Percentiles rank a stretch among this genome's conserved stretches.
Evolutionary conservation across 768 basidiomycete species (phyloP).

Genomic region (Kwoniella heveanensis): DNA sequence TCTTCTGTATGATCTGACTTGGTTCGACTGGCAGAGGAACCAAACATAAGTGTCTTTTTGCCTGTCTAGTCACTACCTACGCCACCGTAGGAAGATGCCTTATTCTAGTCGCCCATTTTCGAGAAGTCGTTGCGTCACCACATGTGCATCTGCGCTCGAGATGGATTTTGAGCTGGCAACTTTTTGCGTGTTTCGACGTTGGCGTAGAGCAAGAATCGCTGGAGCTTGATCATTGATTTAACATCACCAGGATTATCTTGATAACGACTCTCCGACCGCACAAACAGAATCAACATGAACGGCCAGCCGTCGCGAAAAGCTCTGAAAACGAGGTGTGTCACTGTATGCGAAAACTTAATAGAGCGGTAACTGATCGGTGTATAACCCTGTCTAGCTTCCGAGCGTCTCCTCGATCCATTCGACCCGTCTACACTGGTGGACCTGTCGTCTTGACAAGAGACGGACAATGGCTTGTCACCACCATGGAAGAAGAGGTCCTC

Average conservation of each 20-base stretch:
- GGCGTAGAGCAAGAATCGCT: no score
- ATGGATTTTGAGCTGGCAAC: neutral
- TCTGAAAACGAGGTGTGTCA: constrained; percentile 43
- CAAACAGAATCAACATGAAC: constrained; percentile 30
- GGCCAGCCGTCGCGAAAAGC: constrained; percentile 30
- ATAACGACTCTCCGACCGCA: neutral
- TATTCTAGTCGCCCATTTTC: neutral
- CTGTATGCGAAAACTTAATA: neutral
- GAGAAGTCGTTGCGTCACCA: constrained; percentile 2
- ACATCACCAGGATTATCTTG: no score
- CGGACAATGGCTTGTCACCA: constrained; percentile 78
- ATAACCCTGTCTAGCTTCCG: constrained; percentile 39
- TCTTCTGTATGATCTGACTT: no score
- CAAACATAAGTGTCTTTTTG: no score
- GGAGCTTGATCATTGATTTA: no score
- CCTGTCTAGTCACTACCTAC: no score
- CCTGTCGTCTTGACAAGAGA: constrained; percentile 78
- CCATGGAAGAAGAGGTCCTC: constrained; percentile 80
- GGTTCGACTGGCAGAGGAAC: no score
- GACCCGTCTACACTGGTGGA: constrained; percentile 83
- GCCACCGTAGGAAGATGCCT: neutral
- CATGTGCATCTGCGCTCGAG: neutral
- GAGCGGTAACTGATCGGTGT: neutral
- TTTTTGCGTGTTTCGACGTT: neutral
- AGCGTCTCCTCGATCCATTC: constrained; percentile 53